Percentiles rank a stretch among this genome's conserved stretches.
Evolutionary conservation across 1,284 basidiomycete genomes (phyloP).

Genomic region (Macrocystidia cucumis): DNA sequence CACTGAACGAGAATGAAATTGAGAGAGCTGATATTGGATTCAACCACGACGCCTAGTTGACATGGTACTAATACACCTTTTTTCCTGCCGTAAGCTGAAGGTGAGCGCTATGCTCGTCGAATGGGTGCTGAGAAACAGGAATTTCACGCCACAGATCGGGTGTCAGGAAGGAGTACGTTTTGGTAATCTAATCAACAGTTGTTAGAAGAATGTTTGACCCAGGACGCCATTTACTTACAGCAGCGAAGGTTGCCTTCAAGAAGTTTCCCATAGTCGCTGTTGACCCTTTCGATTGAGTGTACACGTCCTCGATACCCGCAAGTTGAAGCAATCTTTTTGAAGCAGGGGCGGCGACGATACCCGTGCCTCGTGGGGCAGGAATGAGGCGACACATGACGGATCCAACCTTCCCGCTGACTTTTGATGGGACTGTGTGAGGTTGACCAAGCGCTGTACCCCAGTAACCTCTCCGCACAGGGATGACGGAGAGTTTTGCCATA

Average conservation of each 20-base stretch:
- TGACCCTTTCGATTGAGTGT: slow-evolving; percentile 96
- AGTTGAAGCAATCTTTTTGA: slow-evolving; percentile 97
- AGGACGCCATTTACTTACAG: slow-evolving; percentile 44
- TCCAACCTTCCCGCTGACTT: slow-evolving; percentile 97
- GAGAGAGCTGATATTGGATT: too few relatives aligned
- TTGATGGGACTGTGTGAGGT: slow-evolving; percentile 98
- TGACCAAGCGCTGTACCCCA: slow-evolving; percentile 99
- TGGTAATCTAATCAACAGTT: slow-evolving; percentile 65
- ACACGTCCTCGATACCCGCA: slow-evolving; percentile 93
- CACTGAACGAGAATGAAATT: too few relatives aligned
- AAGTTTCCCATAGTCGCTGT: slow-evolving; percentile 99
- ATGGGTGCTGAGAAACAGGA: slow-evolving; percentile 82
- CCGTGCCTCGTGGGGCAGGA: slow-evolving; percentile 97
- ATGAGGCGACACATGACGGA: slow-evolving; percentile 99
- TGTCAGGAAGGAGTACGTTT: slow-evolving; percentile 96
- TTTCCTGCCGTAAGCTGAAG: slow-evolving; percentile 78
- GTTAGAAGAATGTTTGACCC: slow-evolving; percentile 2
- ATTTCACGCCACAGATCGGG: slow-evolving; percentile 98
- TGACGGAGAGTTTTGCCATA: slow-evolving; percentile 91
- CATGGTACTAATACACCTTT: slow-evolving; percentile 61
- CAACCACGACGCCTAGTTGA: too few relatives aligned
- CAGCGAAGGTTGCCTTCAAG: slow-evolving; percentile 97
- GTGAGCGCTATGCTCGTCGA: slow-evolving; percentile 91
- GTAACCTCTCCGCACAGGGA: slow-evolving; percentile 97
- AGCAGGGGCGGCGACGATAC: slow-evolving; percentile 97